phyloP scores from a whole-genome alignment of 768 basidiomycete species.

The Agaricus bisporus region DNA sequence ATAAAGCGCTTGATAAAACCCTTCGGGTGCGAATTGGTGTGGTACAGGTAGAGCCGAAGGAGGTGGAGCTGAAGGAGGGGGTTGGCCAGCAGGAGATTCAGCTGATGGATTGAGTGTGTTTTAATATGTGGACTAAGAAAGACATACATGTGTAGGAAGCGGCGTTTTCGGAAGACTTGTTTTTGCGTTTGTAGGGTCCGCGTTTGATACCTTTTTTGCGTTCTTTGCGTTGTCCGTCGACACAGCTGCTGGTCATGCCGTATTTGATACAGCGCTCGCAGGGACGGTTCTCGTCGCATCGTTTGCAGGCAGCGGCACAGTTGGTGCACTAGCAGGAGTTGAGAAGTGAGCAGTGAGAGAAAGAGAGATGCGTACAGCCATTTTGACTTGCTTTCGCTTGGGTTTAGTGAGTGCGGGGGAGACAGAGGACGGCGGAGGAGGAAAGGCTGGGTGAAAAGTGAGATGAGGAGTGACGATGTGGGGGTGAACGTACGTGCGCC shows the following conservation, averaged over 20 bases:
- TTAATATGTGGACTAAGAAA: too few species aligned
- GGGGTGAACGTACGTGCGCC: constrained; percentile 25
- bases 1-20: constrained; percentile 32
- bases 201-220: constrained; percentile 87
- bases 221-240: constrained; percentile 91
- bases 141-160: constrained; percentile 14
- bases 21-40: constrained; percentile 23
- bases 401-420: constrained; percentile 22
- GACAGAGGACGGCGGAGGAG: constrained; percentile 17
- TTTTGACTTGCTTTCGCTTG: constrained; percentile 86
- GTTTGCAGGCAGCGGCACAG: constrained; percentile 84
- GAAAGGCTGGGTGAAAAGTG: constrained; percentile 15
- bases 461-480: background rate
- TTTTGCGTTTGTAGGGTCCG: constrained; percentile 75
- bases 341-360: background rate
- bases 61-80: constrained; percentile 16
- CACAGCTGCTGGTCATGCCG: constrained; percentile 68
- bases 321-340: constrained; percentile 56
- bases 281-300: constrained; percentile 83
- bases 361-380: constrained; percentile 44
- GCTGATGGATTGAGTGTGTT: constrained; percentile 13
- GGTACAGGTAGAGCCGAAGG: constrained; percentile 3
- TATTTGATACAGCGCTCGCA: constrained; percentile 91
- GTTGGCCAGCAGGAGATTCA: constrained; percentile 24
- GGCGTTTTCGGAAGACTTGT: constrained; percentile 22